Conservation (phyloP, 2,329 filamentous ascomycete species). For the Penicillium rolfsii region DNA sequence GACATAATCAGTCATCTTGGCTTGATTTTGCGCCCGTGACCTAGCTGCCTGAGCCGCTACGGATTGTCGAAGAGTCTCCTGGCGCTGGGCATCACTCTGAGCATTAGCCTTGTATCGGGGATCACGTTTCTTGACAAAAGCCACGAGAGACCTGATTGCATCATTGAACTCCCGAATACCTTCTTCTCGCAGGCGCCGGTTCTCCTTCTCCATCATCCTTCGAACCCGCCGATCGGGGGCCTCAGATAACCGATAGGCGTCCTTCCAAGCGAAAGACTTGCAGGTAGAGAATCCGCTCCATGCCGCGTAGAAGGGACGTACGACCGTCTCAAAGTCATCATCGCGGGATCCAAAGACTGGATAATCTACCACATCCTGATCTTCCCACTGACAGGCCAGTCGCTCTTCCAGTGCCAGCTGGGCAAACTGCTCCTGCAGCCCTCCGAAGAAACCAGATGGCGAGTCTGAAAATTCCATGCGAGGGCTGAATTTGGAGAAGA, state of each 20-base stretch:
- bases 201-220: slow-evolving; percentile 92
- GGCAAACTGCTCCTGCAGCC: slow-evolving; percentile 75
- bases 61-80: slow-evolving; percentile 74
- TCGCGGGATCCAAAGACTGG: slow-evolving; percentile 79
- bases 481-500: slow-evolving; percentile 80
- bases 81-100: slow-evolving; percentile 78
- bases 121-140: slow-evolving; percentile 89
- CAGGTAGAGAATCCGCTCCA: slow-evolving; percentile 83
- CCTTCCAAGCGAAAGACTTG: slow-evolving; percentile 89
- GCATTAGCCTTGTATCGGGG: slow-evolving; percentile 78
- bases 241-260: slow-evolving; percentile 79
- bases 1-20: slow-evolving; percentile 66
- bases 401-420: slow-evolving; percentile 80
- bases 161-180: slow-evolving; percentile 89
- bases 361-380: slow-evolving; percentile 65
- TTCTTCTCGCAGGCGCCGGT: slow-evolving; percentile 79
- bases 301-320: slow-evolving; percentile 76
- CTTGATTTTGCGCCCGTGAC: slow-evolving; percentile 77
- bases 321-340: slow-evolving; percentile 74
- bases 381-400: slow-evolving; percentile 71
- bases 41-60: slow-evolving; percentile 82
- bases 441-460: slow-evolving; percentile 81
- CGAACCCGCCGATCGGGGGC: slow-evolving; percentile 83
- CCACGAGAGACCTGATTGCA: slow-evolving; percentile 80
- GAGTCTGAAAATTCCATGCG: slow-evolving; percentile 79